Conservation (phyloP, 225 moss, liverwort and hornwort species). For the Anthoceros angustus region DNA sequence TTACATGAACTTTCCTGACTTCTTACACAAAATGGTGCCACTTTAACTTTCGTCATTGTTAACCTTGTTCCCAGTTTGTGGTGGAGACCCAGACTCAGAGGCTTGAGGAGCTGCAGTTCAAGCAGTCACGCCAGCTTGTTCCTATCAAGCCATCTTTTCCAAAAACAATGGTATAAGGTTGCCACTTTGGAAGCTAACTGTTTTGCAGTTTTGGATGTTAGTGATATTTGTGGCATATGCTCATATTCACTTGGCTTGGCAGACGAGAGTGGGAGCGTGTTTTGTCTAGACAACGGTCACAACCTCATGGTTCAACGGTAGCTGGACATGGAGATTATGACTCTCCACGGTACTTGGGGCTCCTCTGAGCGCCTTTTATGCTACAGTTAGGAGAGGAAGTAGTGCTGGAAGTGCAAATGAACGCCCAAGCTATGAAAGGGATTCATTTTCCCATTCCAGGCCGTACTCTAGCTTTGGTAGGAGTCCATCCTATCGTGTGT, state of each 20-base stretch:
- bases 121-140: constrained; percentile 76
- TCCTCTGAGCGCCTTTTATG: constrained; percentile 39
- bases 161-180: constrained; percentile 53
- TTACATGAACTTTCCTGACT: background rate
- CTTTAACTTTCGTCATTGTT: background rate
- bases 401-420: constrained; percentile 35
- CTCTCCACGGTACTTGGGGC: constrained; percentile 59
- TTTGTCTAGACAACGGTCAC: constrained; percentile 59
- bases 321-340: constrained; percentile 73
- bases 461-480: constrained; percentile 86
- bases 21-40: background rate
- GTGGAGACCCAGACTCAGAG: constrained; percentile 62
- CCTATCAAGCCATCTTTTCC: constrained; percentile 62
- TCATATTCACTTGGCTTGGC: constrained; percentile 13
- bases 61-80: constrained; percentile 13
- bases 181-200: too few relatives aligned
- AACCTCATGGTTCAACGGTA: constrained; percentile 42
- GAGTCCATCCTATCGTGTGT: constrained; percentile 60
- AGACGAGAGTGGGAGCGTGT: constrained; percentile 70
- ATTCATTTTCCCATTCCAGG: constrained; percentile 30
- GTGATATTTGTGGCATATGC: background rate
- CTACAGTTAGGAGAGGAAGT: constrained; percentile 35
- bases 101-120: constrained; percentile 52
- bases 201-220: background rate
- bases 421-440: constrained; percentile 36